Base-by-base conservation (phyloP, 106 monocot species). In the Dendrobium nobile region DNA sequence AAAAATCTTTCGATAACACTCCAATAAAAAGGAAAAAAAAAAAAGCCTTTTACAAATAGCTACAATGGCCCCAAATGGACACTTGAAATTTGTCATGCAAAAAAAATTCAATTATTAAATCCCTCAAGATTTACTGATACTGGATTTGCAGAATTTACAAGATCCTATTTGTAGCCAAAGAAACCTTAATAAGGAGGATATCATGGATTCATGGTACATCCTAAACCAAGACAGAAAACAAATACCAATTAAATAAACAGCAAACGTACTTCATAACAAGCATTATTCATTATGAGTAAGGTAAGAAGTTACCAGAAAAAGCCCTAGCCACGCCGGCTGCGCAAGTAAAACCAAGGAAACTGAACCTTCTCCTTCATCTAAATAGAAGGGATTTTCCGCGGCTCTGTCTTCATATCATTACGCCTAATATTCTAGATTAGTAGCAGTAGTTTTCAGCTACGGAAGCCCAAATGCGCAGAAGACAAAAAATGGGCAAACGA, bases 291-390 rank as follows among this genome's bases (percentile, higher is more conserved):
- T 0, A 1, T 15, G 22, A 22, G 8, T 7, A 17, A 13, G 33
- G 40, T 40, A 27, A 72, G 72, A 33, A 72, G 16, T 72, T 72
- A 72, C 64, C 64, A 40, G 40, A 72, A 72, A 72, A 72, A 10
- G 9, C 28, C 15, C 15, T 72, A 37, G 13, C 3, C 72, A 5
- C 2, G 16, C 40, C 17, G 26, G 26, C 27, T 72, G 26, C 27
- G 13, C 15, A 10, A 11, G 37, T 7, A 13, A 33, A 28, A 72
- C 4, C 9, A 3, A 72, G 37, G 40, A n/a, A 11, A 28, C 72
- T 47, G 47, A 47, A 47, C 7, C 47, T 47, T 47, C 47, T 47
- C 47, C 47, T 47, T 0, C 3, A 37, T 37, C 37, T 37, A 37
- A 37, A 37, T 3, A 37, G 37, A 37, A 37, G 3, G 37, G 37